Conservation (phyloP, 495 filamentous ascomycete genomes). For the Terfezia boudieri region DNA sequence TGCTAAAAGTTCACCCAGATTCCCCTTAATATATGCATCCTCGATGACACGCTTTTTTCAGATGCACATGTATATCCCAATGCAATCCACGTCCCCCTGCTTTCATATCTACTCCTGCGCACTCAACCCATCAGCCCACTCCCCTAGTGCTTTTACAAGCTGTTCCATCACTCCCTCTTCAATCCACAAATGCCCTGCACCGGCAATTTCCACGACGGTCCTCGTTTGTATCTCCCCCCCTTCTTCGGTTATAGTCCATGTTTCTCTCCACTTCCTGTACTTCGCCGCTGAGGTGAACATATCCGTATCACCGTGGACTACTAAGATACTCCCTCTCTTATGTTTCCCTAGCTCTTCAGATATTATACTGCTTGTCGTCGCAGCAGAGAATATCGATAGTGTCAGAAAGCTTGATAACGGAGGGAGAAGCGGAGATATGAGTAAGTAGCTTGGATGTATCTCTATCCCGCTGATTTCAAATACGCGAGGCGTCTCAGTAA, state of each 20-base stretch:
- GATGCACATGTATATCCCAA: no score
- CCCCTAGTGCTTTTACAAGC: slow-evolving; percentile 22
- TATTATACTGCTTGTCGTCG: not conserved
- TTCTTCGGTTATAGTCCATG: slow-evolving; percentile 22
- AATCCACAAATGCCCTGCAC: slow-evolving; percentile 69
- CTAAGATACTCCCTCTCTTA: slow-evolving; percentile 29
- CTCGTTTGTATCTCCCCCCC: not conserved
- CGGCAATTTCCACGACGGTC: slow-evolving; percentile 30
- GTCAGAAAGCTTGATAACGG: slow-evolving; percentile 10
- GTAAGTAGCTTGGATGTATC: slow-evolving; percentile 38
- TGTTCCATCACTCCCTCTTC: slow-evolving; percentile 37
- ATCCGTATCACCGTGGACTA: slow-evolving; percentile 60
- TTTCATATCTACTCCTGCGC: no score
- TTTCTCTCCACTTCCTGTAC: slow-evolving; percentile 45
- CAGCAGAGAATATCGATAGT: not conserved
- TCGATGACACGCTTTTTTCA: no score
- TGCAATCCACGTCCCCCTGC: no score
- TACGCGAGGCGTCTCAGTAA: slow-evolving; percentile 3
- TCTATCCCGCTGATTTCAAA: slow-evolving; percentile 3
- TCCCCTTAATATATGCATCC: no score
- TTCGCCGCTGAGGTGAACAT: slow-evolving; percentile 48
- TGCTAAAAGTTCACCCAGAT: no score
- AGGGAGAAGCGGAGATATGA: slow-evolving; percentile 49
- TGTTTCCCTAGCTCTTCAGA: not conserved
- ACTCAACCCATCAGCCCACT: slow-evolving; percentile 3